phyloP scores from a whole-genome alignment of 495 filamentous ascomycete genomes.

The Lophiostoma macrostomum region DNA sequence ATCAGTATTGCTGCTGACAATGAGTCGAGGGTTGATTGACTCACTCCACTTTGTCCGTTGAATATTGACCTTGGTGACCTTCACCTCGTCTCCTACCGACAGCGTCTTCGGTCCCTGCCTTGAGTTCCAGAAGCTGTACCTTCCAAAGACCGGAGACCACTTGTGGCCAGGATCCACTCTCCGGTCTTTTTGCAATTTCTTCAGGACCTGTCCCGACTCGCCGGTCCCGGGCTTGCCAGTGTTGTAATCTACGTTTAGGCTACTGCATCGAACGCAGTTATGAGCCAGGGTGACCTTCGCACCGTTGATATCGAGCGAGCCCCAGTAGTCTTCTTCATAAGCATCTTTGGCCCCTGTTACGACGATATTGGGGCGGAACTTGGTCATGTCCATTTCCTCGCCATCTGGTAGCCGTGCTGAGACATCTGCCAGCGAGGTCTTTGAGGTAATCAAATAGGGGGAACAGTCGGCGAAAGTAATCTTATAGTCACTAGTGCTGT shows the following conservation, averaged over 20 bases:
- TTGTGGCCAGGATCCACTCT: slow-evolving; percentile 70
- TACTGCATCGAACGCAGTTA: slow-evolving; percentile 78
- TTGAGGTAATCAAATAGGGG: slow-evolving; percentile 69
- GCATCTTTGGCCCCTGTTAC: slow-evolving; percentile 56
- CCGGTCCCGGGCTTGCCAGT: slow-evolving; percentile 65
- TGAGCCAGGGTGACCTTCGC: slow-evolving; percentile 60
- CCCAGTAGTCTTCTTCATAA: slow-evolving; percentile 90
- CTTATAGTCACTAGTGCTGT: slow-evolving; percentile 29
- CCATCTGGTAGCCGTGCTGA: slow-evolving; percentile 55
- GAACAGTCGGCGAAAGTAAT: slow-evolving; percentile 82
- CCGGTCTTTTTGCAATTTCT: slow-evolving; percentile 73
- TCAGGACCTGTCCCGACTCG: slow-evolving; percentile 65
- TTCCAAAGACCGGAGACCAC: slow-evolving; percentile 78
- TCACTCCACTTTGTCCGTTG: slow-evolving; percentile 63
- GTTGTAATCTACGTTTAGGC: slow-evolving; percentile 77
- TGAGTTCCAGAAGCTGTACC: slow-evolving; percentile 66
- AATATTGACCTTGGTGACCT: slow-evolving; percentile 54
- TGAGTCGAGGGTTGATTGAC: slow-evolving; percentile 34
- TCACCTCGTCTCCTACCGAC: slow-evolving; percentile 68
- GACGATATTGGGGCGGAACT: slow-evolving; percentile 85
- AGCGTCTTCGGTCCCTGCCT: slow-evolving; percentile 43
- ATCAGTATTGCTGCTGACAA: neutral
- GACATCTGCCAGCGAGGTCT: slow-evolving; percentile 66
- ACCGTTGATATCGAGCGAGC: slow-evolving; percentile 47
- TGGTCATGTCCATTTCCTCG: slow-evolving; percentile 65